Evolutionary conservation across 208 protist species (phyloP).

Genomic region (Herpetomonas samuelpessoai): DNA sequence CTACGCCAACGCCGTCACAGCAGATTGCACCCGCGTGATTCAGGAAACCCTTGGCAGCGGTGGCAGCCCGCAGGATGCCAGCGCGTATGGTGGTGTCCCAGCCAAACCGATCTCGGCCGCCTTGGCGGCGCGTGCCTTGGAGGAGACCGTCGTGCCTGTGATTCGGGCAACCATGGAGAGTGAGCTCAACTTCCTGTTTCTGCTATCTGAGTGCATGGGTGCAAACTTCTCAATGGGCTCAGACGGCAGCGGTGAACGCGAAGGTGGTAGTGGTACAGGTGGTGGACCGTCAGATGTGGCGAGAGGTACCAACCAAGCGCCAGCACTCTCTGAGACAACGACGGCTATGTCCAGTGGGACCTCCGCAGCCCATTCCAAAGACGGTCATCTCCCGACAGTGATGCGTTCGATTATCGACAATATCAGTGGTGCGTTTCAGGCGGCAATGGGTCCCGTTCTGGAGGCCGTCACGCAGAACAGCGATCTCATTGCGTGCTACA

Average conservation of each 20-base stretch:
- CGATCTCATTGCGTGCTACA: conserved; percentile 36
- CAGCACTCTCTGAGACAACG: too few species aligned
- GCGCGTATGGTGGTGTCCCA: neutral
- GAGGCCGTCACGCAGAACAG: conserved; percentile 17
- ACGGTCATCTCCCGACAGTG: too few species aligned
- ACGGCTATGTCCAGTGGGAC: neutral
- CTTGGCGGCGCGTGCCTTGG: neutral
- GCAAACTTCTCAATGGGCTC: too few species aligned
- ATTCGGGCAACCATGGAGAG: conserved; percentile 15
- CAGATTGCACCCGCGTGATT: conserved; percentile 21
- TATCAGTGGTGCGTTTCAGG: conserved; percentile 7
- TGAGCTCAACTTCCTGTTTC: conserved; percentile 26
- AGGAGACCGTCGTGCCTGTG: conserved; percentile 16
- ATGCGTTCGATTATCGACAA: conserved; percentile 13
- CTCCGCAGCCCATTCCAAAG: conserved; percentile 7
- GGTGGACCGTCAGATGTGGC: neutral
- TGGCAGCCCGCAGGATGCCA: neutral
- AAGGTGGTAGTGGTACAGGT: too few species aligned
- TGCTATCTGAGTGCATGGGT: conserved; percentile 4
- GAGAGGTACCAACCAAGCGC: too few species aligned
- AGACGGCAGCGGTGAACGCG: too few species aligned
- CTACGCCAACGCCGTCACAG: conserved; percentile 37
- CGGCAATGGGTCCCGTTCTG: conserved; percentile 15
- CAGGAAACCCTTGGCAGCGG: conserved; percentile 14
- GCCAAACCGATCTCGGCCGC: neutral